These are phyloP conservation scores for Carex sylvatica DNA, from an alignment of 202 grass and related monocot species.

Conservation along the genomic window DNA sequence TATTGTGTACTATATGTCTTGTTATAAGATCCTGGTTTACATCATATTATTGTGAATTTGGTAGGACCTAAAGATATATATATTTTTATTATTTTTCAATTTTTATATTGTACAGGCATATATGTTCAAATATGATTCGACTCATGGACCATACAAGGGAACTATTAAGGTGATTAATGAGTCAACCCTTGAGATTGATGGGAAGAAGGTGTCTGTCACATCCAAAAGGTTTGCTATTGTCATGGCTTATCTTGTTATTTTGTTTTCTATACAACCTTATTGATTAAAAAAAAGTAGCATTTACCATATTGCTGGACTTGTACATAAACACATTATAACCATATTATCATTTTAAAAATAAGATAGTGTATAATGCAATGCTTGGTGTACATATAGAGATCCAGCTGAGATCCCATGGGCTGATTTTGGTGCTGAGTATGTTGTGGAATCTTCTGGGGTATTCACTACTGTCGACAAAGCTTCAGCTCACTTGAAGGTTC, in stretches of 20 bases:
- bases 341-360: background rate
- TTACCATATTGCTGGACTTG: background rate
- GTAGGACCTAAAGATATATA: background rate
- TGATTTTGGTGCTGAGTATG: constrained; percentile 80
- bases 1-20: background rate
- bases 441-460: constrained; percentile 96
- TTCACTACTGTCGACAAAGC: constrained; percentile 84
- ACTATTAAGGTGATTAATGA: constrained; percentile 58
- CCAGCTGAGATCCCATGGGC: constrained; percentile 90
- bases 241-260: constrained; percentile 3
- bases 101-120: constrained; percentile 56
- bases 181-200: constrained; percentile 76
- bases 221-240: constrained; percentile 59
- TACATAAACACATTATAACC: background rate
- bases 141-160: constrained; percentile 72
- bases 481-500: constrained; percentile 84
- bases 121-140: constrained; percentile 92
- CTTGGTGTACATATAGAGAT: constrained; percentile 48
- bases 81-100: constrained; percentile 8
- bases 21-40: background rate
- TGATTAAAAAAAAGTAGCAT: background rate
- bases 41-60: background rate
- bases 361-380: background rate
- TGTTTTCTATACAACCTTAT: background rate
- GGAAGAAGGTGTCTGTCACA: constrained; percentile 69